Conservation (phyloP, 1,139 yeast species). For the Hansenula lynferdii region DNA sequence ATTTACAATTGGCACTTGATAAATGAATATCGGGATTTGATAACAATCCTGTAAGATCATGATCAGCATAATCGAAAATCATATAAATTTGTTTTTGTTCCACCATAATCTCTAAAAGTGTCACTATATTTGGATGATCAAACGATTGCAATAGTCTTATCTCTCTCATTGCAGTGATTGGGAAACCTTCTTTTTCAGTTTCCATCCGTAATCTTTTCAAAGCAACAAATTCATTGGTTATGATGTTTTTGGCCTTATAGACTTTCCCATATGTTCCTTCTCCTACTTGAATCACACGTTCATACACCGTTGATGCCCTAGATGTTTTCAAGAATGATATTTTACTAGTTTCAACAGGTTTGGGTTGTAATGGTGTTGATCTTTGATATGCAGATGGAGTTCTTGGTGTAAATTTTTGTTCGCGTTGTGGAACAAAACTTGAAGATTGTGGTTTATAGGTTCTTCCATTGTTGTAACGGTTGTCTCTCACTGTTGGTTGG, state of each 20-base stretch:
- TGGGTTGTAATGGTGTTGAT: no score
- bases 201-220: conserved; percentile 91
- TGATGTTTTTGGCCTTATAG: conserved; percentile 88
- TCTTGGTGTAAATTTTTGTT: not conserved
- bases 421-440: not conserved
- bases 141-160: conserved; percentile 90
- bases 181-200: conserved; percentile 98
- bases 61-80: conserved; percentile 89
- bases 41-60: conserved; percentile 96
- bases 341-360: conserved; percentile 2
- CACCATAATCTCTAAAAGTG: conserved; percentile 93
- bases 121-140: conserved; percentile 87
- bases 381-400: no score
- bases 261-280: conserved; percentile 94
- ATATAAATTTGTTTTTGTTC: conserved; percentile 91
- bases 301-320: conserved; percentile 22
- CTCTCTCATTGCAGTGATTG: conserved; percentile 96
- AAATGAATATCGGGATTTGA: conserved; percentile 90
- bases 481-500: not conserved
- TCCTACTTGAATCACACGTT: conserved; percentile 34
- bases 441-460: conserved; percentile 10
- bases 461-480: conserved; percentile 8
- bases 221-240: conserved; percentile 88
- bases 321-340: conserved; percentile 17
- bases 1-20: conserved; percentile 80